Percentiles rank a stretch among this genome's conserved stretches.
These are phyloP conservation scores for Ophiocordyceps camponoti-leonardi DNA, from an alignment of 2,329 filamentous ascomycete species.

Conservation along the genomic window DNA sequence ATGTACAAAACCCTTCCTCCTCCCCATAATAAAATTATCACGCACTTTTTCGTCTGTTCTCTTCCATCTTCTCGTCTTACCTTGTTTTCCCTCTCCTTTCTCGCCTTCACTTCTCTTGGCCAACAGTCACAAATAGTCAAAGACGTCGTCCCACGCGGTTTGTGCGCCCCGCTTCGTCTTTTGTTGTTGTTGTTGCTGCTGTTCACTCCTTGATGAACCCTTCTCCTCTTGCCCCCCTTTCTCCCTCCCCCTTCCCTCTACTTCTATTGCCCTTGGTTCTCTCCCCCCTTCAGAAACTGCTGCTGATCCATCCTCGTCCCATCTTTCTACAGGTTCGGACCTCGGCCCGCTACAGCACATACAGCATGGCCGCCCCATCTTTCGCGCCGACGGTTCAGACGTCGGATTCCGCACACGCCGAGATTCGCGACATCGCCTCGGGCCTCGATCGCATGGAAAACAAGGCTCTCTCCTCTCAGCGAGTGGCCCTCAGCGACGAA, in stretches of 20 bases:
- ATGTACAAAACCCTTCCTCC: not conserved
- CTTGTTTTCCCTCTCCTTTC: not conserved
- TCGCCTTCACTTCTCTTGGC: not conserved
- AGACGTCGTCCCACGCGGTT: not conserved
- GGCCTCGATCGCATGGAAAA: slow-evolving; percentile 80
- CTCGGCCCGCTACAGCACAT: slow-evolving; percentile 41
- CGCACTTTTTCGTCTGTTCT: not conserved
- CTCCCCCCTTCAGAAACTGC: not conserved
- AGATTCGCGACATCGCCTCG: slow-evolving; percentile 54
- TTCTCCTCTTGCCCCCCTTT: too few species aligned
- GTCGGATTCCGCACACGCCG: slow-evolving; percentile 35
- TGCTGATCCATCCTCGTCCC: not conserved
- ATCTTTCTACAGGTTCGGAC: slow-evolving; percentile 24
- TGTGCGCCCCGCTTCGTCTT: not conserved
- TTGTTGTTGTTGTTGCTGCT: too few species aligned
- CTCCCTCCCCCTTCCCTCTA: not conserved
- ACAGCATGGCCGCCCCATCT: slow-evolving; percentile 40
- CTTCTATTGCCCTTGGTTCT: too few species aligned
- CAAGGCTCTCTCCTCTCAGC: slow-evolving; percentile 66
- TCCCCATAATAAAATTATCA: not conserved
- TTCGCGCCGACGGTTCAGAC: slow-evolving; percentile 39
- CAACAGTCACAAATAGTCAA: not conserved
- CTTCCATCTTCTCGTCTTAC: not conserved
- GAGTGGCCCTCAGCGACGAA: slow-evolving; percentile 52
- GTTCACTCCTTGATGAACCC: too few species aligned